A percentile compares a stretch with the other conserved stretches of the same genome.
Evolutionary conservation across 2,329 filamentous ascomycete species (phyloP).

Genomic region (Parafenestella ontariensis): DNA sequence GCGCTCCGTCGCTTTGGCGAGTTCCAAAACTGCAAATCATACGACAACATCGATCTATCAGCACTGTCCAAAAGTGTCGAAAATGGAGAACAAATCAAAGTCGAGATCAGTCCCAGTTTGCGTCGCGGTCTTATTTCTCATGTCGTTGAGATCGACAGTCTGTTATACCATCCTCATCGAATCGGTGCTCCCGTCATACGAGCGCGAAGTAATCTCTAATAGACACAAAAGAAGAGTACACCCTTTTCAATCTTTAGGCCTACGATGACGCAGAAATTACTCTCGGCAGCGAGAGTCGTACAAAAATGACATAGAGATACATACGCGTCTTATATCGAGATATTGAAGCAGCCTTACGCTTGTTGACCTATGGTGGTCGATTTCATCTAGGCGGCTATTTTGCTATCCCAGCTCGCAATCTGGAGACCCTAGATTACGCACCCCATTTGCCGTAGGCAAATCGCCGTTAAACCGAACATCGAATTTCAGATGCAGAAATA

Average conservation of each 20-base stretch:
- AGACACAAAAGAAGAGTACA: background rate
- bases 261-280: background rate
- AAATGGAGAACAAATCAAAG: background rate
- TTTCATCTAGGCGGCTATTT: conserved; percentile 9
- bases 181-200: background rate
- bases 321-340: background rate
- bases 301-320: background rate
- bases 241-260: background rate
- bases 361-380: background rate
- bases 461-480: conserved; percentile 3
- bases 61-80: background rate
- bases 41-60: background rate
- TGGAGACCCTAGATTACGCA: conserved; percentile 1
- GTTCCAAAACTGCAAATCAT: background rate
- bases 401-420: conserved; percentile 5
- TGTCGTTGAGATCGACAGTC: background rate
- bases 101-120: background rate
- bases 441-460: conserved; percentile 1
- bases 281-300: background rate
- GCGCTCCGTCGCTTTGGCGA: background rate
- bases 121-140: conserved; percentile 1
- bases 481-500: background rate
- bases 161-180: background rate
- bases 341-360: background rate
- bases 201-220: background rate